These are phyloP conservation scores for Babjeviella inositovora DNA, from an alignment of 805 yeast genomes.

Conservation along the genomic window DNA sequence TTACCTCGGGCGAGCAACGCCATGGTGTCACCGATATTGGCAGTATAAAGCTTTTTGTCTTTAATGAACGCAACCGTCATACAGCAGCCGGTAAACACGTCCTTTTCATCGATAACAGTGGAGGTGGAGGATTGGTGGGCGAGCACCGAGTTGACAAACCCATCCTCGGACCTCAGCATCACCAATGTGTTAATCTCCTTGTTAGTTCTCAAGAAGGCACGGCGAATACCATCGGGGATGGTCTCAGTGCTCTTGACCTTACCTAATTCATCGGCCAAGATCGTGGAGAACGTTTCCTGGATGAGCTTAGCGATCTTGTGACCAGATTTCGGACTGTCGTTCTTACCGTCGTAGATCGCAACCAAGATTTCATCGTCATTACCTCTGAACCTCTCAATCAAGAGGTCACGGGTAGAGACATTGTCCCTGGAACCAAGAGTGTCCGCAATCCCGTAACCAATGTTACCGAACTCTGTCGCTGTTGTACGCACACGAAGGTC, in stretches of 20 bases:
- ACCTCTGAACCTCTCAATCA: slow-evolving; percentile 77
- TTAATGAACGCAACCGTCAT: slow-evolving; percentile 69
- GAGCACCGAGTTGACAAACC: slow-evolving; percentile 23
- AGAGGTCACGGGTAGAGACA: slow-evolving; percentile 69
- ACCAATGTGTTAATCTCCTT: slow-evolving; percentile 66
- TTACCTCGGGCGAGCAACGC: slow-evolving; percentile 65
- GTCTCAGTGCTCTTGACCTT: slow-evolving; percentile 22
- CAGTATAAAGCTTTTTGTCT: slow-evolving; percentile 56
- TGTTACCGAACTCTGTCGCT: slow-evolving; percentile 58
- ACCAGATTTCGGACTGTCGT: slow-evolving; percentile 30
- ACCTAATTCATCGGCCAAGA: slow-evolving; percentile 52
- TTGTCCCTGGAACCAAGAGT: slow-evolving; percentile 51
- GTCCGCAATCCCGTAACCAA: slow-evolving; percentile 89
- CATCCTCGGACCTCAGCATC: slow-evolving; percentile 24
- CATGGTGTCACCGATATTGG: slow-evolving; percentile 85
- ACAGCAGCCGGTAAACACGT: slow-evolving; percentile 70
- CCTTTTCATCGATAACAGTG: slow-evolving; percentile 41
- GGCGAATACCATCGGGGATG: slow-evolving; percentile 62
- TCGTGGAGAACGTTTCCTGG: slow-evolving; percentile 54
- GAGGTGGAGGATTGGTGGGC: slow-evolving; percentile 34
- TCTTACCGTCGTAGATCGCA: slow-evolving; percentile 77
- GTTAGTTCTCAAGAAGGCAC: slow-evolving; percentile 67
- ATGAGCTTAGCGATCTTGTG: slow-evolving; percentile 57
- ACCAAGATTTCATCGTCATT: slow-evolving; percentile 67
- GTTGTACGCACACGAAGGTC: slow-evolving; percentile 83